These are phyloP conservation scores for Scytalidium sp. DNA, from an alignment of 2,329 filamentous ascomycete species.

Conservation along the genomic window DNA sequence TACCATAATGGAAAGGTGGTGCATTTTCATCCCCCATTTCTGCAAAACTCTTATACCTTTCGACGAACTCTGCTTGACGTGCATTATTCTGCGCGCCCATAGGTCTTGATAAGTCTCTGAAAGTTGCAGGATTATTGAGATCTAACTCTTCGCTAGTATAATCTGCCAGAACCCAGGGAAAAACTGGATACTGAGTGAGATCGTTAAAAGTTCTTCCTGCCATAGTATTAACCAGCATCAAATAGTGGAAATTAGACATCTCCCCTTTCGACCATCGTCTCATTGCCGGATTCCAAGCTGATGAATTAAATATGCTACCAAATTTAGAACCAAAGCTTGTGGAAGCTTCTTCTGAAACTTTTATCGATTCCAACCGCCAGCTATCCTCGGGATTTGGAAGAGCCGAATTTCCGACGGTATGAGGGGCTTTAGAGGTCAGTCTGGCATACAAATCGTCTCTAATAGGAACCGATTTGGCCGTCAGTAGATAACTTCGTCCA, in stretches of 20 bases:
- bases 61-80: constrained; percentile 75
- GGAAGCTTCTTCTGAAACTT: constrained; percentile 57
- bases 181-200: constrained; percentile 95
- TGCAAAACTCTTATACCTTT: constrained; percentile 81
- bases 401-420: constrained; percentile 67
- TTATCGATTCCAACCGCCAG: constrained; percentile 87
- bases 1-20: constrained; percentile 93
- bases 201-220: constrained; percentile 97
- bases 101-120: constrained; percentile 88
- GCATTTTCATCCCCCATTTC: constrained; percentile 79
- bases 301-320: constrained; percentile 85
- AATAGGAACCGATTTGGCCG: constrained; percentile 68
- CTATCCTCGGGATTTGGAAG: constrained; percentile 79
- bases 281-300: constrained; percentile 78
- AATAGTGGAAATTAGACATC: constrained; percentile 96
- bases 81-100: constrained; percentile 87
- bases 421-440: constrained; percentile 75
- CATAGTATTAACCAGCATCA: constrained; percentile 98
- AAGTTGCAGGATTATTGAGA: constrained; percentile 76
- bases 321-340: constrained; percentile 80
- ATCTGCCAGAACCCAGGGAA: constrained; percentile 94
- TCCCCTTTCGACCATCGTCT: constrained; percentile 90
- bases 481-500: constrained; percentile 90
- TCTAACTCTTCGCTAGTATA: constrained; percentile 94
- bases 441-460: constrained; percentile 80